A percentile compares a stretch with the other conserved stretches of the same genome.
Evolutionary conservation across 352 stramenopile genomes (phyloP).

Genomic region (Pythium guiyangense): DNA sequence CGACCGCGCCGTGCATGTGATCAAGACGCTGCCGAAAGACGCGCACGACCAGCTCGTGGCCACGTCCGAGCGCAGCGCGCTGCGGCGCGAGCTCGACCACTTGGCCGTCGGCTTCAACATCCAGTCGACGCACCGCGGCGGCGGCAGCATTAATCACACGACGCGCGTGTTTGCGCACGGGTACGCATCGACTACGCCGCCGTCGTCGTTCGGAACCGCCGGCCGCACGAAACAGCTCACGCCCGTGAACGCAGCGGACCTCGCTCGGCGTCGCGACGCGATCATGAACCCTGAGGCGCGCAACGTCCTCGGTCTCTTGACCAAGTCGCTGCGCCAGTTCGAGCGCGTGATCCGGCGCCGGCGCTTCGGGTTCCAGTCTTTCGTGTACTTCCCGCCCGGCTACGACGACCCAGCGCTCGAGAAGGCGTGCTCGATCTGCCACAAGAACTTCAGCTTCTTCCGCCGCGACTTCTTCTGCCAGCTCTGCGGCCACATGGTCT

Average conservation of each 20-base stretch:
- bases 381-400: constrained; percentile 49
- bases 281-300: constrained; percentile 61
- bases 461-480: constrained; percentile 48
- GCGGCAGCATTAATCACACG: constrained; percentile 23
- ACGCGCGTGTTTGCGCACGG: constrained; percentile 54
- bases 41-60: constrained; percentile 49
- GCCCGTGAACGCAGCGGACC: constrained; percentile 17
- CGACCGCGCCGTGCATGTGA: constrained; percentile 45
- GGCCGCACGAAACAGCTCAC: background rate
- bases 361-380: constrained; percentile 63
- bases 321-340: constrained; percentile 47
- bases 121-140: constrained; percentile 23
- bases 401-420: constrained; percentile 21
- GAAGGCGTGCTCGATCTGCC: constrained; percentile 41
- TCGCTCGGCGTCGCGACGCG: constrained; percentile 29
- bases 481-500: constrained; percentile 42
- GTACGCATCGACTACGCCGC: constrained; percentile 43
- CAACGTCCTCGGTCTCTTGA: constrained; percentile 51
- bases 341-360: constrained; percentile 68
- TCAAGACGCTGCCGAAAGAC: constrained; percentile 58
- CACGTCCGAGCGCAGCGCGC: constrained; percentile 38
- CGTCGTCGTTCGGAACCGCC: constrained; percentile 29
- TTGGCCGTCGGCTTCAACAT: constrained; percentile 58
- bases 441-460: constrained; percentile 40
- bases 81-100: constrained; percentile 55